Evolutionary conservation across 495 filamentous ascomycete species (phyloP), one percentile per base, ranked within the genome.

Genomic region (Podospora sp.): DNA sequence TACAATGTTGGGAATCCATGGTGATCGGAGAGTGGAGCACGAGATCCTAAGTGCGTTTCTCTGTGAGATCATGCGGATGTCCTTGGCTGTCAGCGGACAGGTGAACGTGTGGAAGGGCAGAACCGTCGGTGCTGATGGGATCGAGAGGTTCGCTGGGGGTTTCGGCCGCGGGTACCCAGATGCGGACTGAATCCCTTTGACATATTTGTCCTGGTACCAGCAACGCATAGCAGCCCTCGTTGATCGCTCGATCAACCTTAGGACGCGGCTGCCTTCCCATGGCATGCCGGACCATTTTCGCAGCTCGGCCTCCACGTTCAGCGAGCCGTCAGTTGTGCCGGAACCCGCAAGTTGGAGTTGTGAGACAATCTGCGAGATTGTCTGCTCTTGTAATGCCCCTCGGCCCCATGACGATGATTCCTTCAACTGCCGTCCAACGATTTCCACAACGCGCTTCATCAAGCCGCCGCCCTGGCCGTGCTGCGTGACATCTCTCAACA

Each of bases 41-140:
- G 93, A 96, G 75, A 99, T 97, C 25, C 96, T 89, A 0, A 97
- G 84, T 18, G 92, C 96, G 74, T 99, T 99, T 16, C 95, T 86
- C 75, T 98, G 93, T 20, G 95, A 98, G 66, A 99, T 98, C 76
- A 91, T 89, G 3, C 96, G 91, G 68, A 99, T 92, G 71, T 97
- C 92, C 75, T 93, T 94, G 1, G 95, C 93, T 16, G 92, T 94
- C 63, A 99, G 80, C 0, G 95, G 95, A 70, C 91, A 96, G 36
- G 95, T 98, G 75, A 99, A 99, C 2, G 95, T 98, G 74, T 99
- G 96, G 72, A 99, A 99, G n/a, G 95, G 95, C 2, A 99, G 82
- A 16, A 99, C 94, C 0, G 95, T 99, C 12, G 95, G 95, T 20
- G 95, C 95, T 60, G 91, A 90, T 6, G 96, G 96, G 8, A 95